Conservation (phyloP, 2,329 filamentous ascomycete genomes). For the Ilyonectria sp. region DNA sequence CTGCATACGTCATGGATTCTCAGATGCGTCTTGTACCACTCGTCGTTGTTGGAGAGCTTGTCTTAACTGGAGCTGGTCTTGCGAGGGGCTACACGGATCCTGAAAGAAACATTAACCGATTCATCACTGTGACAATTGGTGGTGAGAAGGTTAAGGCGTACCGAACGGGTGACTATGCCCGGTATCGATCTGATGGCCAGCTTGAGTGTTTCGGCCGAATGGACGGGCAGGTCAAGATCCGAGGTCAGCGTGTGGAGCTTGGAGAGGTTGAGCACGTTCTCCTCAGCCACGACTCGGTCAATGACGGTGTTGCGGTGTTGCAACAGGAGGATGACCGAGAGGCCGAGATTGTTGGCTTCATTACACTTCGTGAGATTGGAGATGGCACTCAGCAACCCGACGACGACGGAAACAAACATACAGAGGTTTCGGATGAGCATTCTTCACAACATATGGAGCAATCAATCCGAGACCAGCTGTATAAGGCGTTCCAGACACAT, state of each 20-base stretch:
- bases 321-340: neutral
- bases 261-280: constrained; percentile 38
- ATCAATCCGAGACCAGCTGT: neutral
- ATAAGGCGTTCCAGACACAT: constrained; percentile 13
- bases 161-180: constrained; percentile 36
- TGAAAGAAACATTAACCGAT: neutral
- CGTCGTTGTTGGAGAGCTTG: constrained; percentile 48
- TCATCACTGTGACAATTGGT: neutral
- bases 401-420: neutral
- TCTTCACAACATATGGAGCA: constrained; percentile 4
- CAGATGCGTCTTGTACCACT: constrained; percentile 43
- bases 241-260: constrained; percentile 42
- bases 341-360: neutral
- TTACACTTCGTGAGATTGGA: neutral
- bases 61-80: constrained; percentile 44
- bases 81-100: constrained; percentile 4
- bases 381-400: constrained; percentile 6
- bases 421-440: neutral
- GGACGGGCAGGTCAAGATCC: constrained; percentile 42
- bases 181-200: constrained; percentile 33
- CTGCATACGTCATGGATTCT: constrained; percentile 44
- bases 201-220: constrained; percentile 38
- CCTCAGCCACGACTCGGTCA: constrained; percentile 4
- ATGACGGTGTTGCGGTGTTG: neutral
- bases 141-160: constrained; percentile 19